phyloP scores from a whole-genome alignment of 371 early-diverging fungal genomes.

The Apophysomyces variabilis region DNA sequence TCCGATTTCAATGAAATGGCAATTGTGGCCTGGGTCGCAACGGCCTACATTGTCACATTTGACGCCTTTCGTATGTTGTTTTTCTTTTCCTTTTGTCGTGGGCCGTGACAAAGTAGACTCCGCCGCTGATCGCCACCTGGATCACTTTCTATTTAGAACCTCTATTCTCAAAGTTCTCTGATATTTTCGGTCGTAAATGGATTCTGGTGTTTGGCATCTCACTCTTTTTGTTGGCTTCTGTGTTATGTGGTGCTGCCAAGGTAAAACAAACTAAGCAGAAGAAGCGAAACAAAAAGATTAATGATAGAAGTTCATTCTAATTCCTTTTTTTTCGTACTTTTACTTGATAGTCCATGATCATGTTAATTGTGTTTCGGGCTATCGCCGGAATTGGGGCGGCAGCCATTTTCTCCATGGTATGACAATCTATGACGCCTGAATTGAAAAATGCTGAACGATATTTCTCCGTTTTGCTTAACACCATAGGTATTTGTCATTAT shows the following conservation, averaged over 20 bases:
- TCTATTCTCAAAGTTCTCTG: slow-evolving; percentile 66
- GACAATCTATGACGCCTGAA: not conserved
- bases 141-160: slow-evolving; percentile 37
- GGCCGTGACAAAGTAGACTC: not conserved
- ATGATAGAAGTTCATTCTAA: not conserved
- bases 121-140: slow-evolving; percentile 3
- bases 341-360: slow-evolving; percentile 47
- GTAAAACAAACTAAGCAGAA: slow-evolving; percentile 17
- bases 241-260: slow-evolving; percentile 60
- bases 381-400: slow-evolving; percentile 69
- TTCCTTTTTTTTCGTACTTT: not conserved
- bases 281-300: not conserved
- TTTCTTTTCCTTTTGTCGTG: not conserved
- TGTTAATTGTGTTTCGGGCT: slow-evolving; percentile 69
- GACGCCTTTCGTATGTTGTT: slow-evolving; percentile 47
- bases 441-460: not conserved
- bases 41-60: slow-evolving; percentile 63
- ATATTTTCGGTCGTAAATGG: slow-evolving; percentile 76
- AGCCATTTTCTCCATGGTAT: slow-evolving; percentile 27
- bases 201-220: slow-evolving; percentile 59
- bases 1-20: slow-evolving; percentile 70
- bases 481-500: slow-evolving; percentile 63
- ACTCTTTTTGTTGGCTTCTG: slow-evolving; percentile 66
- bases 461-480: not conserved
- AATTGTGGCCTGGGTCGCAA: slow-evolving; percentile 71